Conservation (phyloP, 2,329 filamentous ascomycete species). For the Monilinia vaccinii-corymbosi region DNA sequence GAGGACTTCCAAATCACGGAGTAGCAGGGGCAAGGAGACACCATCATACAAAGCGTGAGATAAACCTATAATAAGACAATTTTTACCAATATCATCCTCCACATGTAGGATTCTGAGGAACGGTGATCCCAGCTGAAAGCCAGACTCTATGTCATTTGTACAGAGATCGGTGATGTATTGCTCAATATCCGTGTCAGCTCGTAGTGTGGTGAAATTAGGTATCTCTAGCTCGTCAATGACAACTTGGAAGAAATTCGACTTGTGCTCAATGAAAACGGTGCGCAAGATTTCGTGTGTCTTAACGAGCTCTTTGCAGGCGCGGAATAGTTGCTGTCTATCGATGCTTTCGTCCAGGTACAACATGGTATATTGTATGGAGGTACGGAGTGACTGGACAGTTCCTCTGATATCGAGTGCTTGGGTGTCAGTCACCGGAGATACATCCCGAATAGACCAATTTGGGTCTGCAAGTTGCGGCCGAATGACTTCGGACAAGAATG, state of each 20-base stretch:
- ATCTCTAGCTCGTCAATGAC: constrained; percentile 29
- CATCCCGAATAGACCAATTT: constrained; percentile 32
- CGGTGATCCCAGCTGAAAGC: constrained; percentile 32
- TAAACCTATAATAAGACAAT: constrained; percentile 34
- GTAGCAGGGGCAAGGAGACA: constrained; percentile 42
- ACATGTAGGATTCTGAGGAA: constrained; percentile 29
- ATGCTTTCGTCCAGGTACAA: constrained; percentile 29
- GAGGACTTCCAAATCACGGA: constrained; percentile 16
- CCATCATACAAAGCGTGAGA: constrained; percentile 56
- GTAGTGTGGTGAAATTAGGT: constrained; percentile 22
- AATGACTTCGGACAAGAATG: constrained; percentile 31
- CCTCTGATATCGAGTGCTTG: constrained; percentile 35
- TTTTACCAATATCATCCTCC: constrained; percentile 18
- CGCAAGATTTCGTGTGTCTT: constrained; percentile 32
- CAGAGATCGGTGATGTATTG: constrained; percentile 28
- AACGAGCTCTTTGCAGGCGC: constrained; percentile 25
- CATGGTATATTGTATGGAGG: constrained; percentile 33
- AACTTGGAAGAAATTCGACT: constrained; percentile 30
- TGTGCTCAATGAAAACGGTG: constrained; percentile 32
- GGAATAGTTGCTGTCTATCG: constrained; percentile 23
- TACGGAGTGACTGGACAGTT: constrained; percentile 24
- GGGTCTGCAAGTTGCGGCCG: constrained; percentile 31
- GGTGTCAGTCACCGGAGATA: constrained; percentile 32
- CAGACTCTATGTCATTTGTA: constrained; percentile 29
- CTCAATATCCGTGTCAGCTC: constrained; percentile 27